phyloP scores from a whole-genome alignment of 345 rosid genomes.

The Draba incana region DNA sequence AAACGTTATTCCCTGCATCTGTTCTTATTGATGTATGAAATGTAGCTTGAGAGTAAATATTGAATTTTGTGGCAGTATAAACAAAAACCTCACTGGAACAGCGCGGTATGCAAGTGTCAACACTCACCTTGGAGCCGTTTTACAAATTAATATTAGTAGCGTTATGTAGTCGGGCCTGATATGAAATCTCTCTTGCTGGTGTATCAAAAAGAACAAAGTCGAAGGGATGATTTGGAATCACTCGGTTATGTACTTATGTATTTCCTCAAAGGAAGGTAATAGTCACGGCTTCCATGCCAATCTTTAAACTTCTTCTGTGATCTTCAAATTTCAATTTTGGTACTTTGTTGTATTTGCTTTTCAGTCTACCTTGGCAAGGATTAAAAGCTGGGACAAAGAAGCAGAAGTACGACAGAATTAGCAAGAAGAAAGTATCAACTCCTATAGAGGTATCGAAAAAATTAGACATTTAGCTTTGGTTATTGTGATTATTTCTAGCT shows the following conservation, averaged over 20 bases:
- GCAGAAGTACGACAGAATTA: constrained; percentile 80
- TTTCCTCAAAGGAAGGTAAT: constrained; percentile 77
- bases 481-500: neutral
- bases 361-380: constrained; percentile 87
- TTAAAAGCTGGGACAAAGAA: constrained; percentile 81
- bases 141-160: neutral
- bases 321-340: constrained; percentile 6
- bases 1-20: constrained; percentile 2
- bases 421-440: constrained; percentile 81
- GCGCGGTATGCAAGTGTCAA: constrained; percentile 89
- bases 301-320: constrained; percentile 17
- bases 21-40: neutral
- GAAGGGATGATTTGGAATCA: constrained; percentile 85
- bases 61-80: constrained; percentile 52
- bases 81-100: constrained; percentile 81
- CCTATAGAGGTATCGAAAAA: constrained; percentile 58
- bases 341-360: constrained; percentile 5
- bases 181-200: constrained; percentile 7
- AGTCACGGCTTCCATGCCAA: constrained; percentile 1
- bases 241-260: constrained; percentile 85
- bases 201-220: constrained; percentile 67
- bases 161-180: neutral
- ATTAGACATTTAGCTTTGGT: neutral
- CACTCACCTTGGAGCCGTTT: constrained; percentile 72
- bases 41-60: neutral